Base-by-base conservation (phyloP, 371 early-diverging fungal species). In the Rhizopus sp. region DNA sequence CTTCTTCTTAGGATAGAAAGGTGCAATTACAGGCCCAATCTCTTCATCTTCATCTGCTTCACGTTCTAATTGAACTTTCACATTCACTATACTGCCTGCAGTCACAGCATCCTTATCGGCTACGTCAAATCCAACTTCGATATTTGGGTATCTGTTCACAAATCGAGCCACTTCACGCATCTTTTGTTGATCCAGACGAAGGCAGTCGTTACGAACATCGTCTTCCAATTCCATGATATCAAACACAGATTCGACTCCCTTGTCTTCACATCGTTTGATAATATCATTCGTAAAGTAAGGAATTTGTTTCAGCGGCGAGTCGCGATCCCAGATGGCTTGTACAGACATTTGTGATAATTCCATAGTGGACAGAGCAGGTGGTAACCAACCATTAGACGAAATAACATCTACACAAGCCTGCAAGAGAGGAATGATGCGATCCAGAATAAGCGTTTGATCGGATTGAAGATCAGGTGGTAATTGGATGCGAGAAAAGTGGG, bases 321-420 rank as follows among this genome's bases (percentile, higher is more conserved):
- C 95, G 13, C 85, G 82, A 69, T 95, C 92, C 98, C 98, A 97
- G 62, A 94, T 80, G n/a, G 97, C 96, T 80, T 97, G 97, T 8
- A 97, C 95, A 49, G 77, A 74, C 97, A 97, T 97, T 75, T 98
- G 99, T 23, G 91, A 87, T 68, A 97, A 63, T 68, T 98, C 98
- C 98, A 97, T 97, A 4, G 94, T 82, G 1, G 92, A 85, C 54
- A 97, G 66, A 10, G 95, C 95, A 5, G 97, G 94, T 1, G 84
- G 76, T 53, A 97, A 80, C 94, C 94, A 96, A 23, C 95, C 96
- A 59, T 89, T 88, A 15, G 92, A 90, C 41, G 93, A 89, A 46
- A 96, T 88, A 9, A 98, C 97, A 74, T 98, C 99, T 5, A 97
- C 97, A 63, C 89, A 83, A 0, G 98, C 96, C 67, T 98, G 97